These are phyloP conservation scores for Aspergillus sp. DNA, from an alignment of 2,329 filamentous ascomycete genomes.

Conservation along the genomic window DNA sequence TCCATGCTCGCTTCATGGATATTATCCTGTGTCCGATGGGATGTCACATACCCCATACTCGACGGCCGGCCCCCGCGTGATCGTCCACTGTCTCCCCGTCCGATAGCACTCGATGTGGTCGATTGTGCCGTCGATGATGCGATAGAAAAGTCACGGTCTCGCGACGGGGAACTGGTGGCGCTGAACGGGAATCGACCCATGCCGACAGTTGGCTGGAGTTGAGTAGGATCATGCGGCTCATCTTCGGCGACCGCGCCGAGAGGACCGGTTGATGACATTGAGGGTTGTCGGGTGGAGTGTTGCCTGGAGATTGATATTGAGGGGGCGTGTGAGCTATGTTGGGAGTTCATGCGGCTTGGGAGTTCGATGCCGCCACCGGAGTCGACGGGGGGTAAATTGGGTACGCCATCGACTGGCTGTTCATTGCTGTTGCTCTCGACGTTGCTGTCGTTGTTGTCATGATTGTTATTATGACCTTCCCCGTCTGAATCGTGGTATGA, in stretches of 20 bases:
- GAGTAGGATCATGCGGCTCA: constrained; percentile 8
- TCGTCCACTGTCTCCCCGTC: constrained; percentile 17
- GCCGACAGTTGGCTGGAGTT: constrained; percentile 21
- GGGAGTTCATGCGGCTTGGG: constrained; percentile 58
- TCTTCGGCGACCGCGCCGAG: constrained; percentile 16
- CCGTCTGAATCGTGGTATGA: constrained; percentile 15
- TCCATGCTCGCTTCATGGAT: constrained; percentile 39
- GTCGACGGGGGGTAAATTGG: constrained; percentile 52
- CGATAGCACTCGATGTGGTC: constrained; percentile 29
- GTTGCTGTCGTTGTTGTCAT: constrained; percentile 40
- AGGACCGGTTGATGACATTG: background rate
- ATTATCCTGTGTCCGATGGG: constrained; percentile 43
- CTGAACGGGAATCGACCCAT: constrained; percentile 39
- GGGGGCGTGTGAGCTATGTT: constrained; percentile 43
- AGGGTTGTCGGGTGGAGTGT: constrained; percentile 55
- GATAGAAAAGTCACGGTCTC: constrained; percentile 30
- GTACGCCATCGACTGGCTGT: background rate
- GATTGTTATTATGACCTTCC: constrained; percentile 5
- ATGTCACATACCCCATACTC: constrained; percentile 45
- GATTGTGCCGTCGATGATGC: constrained; percentile 31
- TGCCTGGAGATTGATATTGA: constrained; percentile 59
- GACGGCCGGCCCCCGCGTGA: constrained; percentile 34
- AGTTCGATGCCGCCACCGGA: constrained; percentile 55
- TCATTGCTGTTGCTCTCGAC: background rate
- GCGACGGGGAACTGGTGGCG: constrained; percentile 29